Evolutionary conservation across 768 basidiomycete species (phyloP).

Genomic region (Suillus weaverae): DNA sequence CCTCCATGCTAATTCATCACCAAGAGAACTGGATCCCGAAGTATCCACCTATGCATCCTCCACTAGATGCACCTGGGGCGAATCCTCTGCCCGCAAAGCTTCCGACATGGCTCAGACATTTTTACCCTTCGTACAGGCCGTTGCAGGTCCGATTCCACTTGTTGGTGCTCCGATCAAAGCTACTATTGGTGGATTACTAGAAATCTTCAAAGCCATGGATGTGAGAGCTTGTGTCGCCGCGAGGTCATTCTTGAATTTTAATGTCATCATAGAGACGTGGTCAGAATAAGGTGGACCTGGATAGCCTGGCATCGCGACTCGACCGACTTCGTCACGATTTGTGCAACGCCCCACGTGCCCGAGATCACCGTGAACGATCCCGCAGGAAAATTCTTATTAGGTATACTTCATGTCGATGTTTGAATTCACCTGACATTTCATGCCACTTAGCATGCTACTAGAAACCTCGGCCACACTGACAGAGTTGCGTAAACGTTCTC

Average conservation of each 20-base stretch:
- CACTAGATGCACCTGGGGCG: too few species aligned
- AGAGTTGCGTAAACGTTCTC: not conserved
- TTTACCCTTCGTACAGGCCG: too few species aligned
- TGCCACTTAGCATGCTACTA: not conserved
- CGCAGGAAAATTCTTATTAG: not conserved
- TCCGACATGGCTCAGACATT: too few species aligned
- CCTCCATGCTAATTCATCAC: not conserved
- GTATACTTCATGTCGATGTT: constrained; percentile 8
- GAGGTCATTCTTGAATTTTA: not conserved
- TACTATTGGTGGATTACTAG: too few species aligned
- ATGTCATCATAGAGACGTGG: not conserved
- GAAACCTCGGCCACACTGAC: not conserved
- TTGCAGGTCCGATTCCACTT: too few species aligned
- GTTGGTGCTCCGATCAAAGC: too few species aligned
- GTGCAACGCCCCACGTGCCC: not conserved
- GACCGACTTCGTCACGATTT: not conserved
- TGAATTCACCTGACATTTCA: not conserved
- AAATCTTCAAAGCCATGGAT: too few species aligned
- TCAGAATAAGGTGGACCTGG: not conserved
- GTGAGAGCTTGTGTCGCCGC: too few species aligned
- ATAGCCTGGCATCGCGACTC: not conserved
- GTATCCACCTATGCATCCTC: too few species aligned
- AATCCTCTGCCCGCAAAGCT: too few species aligned
- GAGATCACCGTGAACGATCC: not conserved
- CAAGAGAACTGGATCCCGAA: too few species aligned